Conservation (phyloP, 495 filamentous ascomycete genomes). For the Hypoxylon perforatum region DNA sequence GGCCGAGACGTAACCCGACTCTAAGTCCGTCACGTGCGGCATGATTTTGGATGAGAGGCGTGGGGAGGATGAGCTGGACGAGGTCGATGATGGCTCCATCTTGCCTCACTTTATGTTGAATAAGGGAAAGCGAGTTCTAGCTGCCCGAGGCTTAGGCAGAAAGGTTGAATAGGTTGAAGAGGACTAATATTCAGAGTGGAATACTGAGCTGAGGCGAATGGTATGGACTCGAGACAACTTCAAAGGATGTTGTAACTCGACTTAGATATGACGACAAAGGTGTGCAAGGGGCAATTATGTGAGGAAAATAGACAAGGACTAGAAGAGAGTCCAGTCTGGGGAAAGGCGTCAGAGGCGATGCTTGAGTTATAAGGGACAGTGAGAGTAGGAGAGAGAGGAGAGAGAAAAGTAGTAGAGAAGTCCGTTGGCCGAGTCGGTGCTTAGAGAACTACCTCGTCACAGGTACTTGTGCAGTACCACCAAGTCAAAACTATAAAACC, state of each 20-base stretch:
- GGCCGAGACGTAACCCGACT: conserved; percentile 91
- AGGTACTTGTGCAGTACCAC: conserved; percentile 7
- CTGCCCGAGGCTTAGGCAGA: not conserved
- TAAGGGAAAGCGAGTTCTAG: not conserved
- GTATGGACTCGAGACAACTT: conserved; percentile 3
- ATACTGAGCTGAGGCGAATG: not conserved
- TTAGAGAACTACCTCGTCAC: conserved; percentile 11
- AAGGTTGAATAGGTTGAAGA: not conserved
- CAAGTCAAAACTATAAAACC: conserved; percentile 3
- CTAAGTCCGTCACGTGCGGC: conserved; percentile 56
- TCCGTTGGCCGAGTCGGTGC: conserved; percentile 20
- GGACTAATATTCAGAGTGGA: not conserved
- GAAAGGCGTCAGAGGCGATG: conserved; percentile 20
- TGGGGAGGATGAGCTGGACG: conserved; percentile 49
- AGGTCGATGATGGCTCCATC: conserved; percentile 31
- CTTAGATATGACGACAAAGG: conserved; percentile 10
- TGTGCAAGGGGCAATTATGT: not conserved
- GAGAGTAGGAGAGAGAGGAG: not conserved
- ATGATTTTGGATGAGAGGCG: conserved; percentile 27
- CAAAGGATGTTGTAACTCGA: not conserved
- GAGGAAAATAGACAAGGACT: not conserved
- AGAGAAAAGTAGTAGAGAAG: not conserved
- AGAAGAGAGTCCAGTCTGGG: conserved; percentile 19
- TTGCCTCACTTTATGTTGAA: not conserved
- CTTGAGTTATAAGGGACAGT: conserved; percentile 32